Conservation (phyloP, 2,329 filamentous ascomycete genomes). For the Periconia sp. region DNA sequence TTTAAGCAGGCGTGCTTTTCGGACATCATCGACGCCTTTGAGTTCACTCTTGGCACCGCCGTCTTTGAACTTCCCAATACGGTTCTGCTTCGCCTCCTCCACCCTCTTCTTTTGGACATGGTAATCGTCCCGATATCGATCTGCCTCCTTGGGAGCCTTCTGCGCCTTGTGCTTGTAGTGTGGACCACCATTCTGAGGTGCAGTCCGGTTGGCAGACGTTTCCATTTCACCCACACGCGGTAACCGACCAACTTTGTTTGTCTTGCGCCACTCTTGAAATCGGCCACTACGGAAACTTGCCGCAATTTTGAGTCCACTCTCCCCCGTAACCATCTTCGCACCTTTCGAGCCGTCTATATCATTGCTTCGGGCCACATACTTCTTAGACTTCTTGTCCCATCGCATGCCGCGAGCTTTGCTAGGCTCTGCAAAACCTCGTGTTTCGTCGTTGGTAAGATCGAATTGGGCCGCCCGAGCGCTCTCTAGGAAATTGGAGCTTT, state of each 20-base stretch:
- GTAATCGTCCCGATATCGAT: conserved; percentile 90
- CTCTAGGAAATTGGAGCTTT: conserved; percentile 75
- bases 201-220: conserved; percentile 33
- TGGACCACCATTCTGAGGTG: conserved; percentile 42
- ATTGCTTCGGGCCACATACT: conserved; percentile 89
- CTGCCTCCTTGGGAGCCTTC: conserved; percentile 87
- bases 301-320: conserved; percentile 94
- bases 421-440: conserved; percentile 76
- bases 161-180: conserved; percentile 86
- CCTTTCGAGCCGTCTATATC: conserved; percentile 88
- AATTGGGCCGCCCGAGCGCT: conserved; percentile 86
- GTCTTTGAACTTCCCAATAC: conserved; percentile 72
- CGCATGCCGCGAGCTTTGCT: conserved; percentile 74
- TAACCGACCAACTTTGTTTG: conserved; percentile 76
- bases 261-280: conserved; percentile 89
- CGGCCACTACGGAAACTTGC: conserved; percentile 90
- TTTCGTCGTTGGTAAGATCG: conserved; percentile 91
- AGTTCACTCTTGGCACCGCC: conserved; percentile 75
- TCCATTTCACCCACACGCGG: conserved; percentile 85
- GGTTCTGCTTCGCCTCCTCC: conserved; percentile 82
- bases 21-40: conserved; percentile 79
- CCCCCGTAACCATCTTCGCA: conserved; percentile 75
- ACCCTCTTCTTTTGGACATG: conserved; percentile 87
- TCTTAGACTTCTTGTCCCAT: conserved; percentile 96
- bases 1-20: conserved; percentile 76